A percentile compares a stretch with the other conserved stretches of the same genome.
These are phyloP conservation scores for Sphaerulina vaccinii DNA, from an alignment of 2,329 filamentous ascomycete species.

Conservation along the genomic window DNA sequence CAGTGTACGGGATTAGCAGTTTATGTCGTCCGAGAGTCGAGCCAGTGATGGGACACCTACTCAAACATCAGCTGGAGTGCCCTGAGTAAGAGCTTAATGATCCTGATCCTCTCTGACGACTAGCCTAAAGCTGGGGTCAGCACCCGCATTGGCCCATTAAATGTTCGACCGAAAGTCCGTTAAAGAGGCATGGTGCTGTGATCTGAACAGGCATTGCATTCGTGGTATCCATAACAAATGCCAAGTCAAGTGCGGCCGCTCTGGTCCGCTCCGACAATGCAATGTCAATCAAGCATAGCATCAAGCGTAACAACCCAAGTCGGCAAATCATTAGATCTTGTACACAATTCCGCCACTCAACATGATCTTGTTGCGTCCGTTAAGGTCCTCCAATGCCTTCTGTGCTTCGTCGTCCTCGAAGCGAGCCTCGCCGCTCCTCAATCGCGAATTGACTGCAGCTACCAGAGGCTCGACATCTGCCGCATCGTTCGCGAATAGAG, in stretches of 20 bases:
- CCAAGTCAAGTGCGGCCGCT: neutral
- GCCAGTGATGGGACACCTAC: no score
- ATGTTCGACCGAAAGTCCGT: neutral
- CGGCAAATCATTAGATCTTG: slow-evolving; percentile 40
- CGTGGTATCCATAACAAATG: slow-evolving; percentile 1
- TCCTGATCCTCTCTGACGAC: no score
- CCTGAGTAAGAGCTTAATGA: no score
- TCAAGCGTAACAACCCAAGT: neutral
- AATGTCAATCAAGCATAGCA: neutral
- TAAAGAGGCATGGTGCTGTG: no score
- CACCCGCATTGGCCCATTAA: no score
- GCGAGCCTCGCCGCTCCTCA: slow-evolving; percentile 57
- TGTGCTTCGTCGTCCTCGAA: slow-evolving; percentile 74
- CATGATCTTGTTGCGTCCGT: slow-evolving; percentile 87
- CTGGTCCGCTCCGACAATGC: neutral
- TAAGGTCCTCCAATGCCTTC: slow-evolving; percentile 75
- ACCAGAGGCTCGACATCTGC: slow-evolving; percentile 74
- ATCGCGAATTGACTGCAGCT: slow-evolving; percentile 71
- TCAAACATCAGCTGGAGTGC: no score
- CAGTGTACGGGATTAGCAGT: no score
- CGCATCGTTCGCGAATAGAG: slow-evolving; percentile 83
- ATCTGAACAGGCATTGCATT: neutral
- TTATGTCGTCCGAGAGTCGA: no score
- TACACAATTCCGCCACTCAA: slow-evolving; percentile 52
- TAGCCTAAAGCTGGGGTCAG: neutral